Conservation (phyloP, 2,329 filamentous ascomycete species). For the Verticillium zaregamsianum region DNA sequence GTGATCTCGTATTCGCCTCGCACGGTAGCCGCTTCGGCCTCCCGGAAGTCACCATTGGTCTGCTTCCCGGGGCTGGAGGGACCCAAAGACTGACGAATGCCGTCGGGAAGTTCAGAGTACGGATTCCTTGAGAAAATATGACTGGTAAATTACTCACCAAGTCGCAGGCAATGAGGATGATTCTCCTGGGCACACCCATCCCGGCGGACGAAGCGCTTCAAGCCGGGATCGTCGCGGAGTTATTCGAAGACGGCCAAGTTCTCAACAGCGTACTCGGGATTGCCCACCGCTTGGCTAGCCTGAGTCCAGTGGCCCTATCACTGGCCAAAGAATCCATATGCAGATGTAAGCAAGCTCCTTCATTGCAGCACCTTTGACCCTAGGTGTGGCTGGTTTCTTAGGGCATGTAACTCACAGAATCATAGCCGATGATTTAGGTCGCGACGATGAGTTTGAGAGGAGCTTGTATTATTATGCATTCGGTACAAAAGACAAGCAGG, state of each 20-base stretch:
- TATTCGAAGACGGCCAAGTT: constrained; percentile 21
- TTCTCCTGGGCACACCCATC: constrained; percentile 22
- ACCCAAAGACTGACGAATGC: constrained; percentile 32
- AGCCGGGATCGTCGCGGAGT: constrained; percentile 19
- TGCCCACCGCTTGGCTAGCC: constrained; percentile 17
- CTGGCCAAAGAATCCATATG: constrained; percentile 25
- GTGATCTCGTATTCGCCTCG: constrained; percentile 31
- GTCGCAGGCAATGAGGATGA: constrained; percentile 23
- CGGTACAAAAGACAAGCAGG: constrained; percentile 23
- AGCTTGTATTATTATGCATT: constrained; percentile 31
- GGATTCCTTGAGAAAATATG: neutral
- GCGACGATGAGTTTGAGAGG: constrained; percentile 28
- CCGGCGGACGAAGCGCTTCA: constrained; percentile 19
- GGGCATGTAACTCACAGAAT: neutral
- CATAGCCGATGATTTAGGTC: constrained; percentile 19
- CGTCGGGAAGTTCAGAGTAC: constrained; percentile 32
- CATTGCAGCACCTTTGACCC: neutral
- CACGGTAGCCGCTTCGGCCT: constrained; percentile 27
- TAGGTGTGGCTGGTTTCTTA: neutral
- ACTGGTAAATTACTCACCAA: neutral
- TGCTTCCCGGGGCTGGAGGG: constrained; percentile 32
- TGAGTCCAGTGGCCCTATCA: constrained; percentile 20
- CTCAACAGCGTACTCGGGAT: constrained; percentile 18
- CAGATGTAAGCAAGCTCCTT: constrained; percentile 16
- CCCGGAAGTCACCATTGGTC: constrained; percentile 30